Base-by-base conservation (phyloP, 179 eudicot species). In the Camellia oleifera region DNA sequence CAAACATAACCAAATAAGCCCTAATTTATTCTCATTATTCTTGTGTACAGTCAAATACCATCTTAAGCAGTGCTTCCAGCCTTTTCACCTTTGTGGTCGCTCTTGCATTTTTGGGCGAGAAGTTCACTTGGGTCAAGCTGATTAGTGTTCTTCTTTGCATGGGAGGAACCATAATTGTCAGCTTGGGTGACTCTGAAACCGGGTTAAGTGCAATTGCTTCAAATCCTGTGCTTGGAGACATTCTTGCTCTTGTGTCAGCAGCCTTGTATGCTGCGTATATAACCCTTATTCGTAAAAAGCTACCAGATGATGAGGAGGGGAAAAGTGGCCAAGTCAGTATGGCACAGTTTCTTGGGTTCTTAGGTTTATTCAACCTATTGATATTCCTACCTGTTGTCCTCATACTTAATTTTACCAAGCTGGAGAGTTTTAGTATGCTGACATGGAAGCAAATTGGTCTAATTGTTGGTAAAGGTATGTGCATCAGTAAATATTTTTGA, bases 161-260 rank as follows among this genome's bases (percentile, higher is more conserved):
- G 99, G 99, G 92, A 77, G 99, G 99, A 61, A 94, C 98, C 2
- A 80, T 94, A 26, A 86, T 96, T 85, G 99, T 94, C 74, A 94
- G 98, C 80, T 87, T 94, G 86, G 98, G 99, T 50, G 98, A 96
- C 86, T 84, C 94, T 14, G 81, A 83, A 77, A 53, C 90, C 8
- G 93, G 84, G 54, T 79, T 75, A 60, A 88, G 85, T 82, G 83
- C 66, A 68, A 81, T 88, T 76, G 93, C 92, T 83, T 87, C 97
- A 64, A 90, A 89, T 63, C 97, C 93, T 76, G 81, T 83, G 80
- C 89, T 94, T 52, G 99, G 99, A n/a, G 98, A 94, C 79, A 74
- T 88, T 69, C 87, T 94, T 57, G 84, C 98, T 74, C 91, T 96
- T 75, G 26, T 88, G 9, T 96, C 98, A 44, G 84, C 99, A 17